A percentile compares a stretch with the other conserved stretches of the same genome.
These are phyloP conservation scores for Thuja plicata DNA, from an alignment of 83 land plant genomes.

Conservation along the genomic window DNA sequence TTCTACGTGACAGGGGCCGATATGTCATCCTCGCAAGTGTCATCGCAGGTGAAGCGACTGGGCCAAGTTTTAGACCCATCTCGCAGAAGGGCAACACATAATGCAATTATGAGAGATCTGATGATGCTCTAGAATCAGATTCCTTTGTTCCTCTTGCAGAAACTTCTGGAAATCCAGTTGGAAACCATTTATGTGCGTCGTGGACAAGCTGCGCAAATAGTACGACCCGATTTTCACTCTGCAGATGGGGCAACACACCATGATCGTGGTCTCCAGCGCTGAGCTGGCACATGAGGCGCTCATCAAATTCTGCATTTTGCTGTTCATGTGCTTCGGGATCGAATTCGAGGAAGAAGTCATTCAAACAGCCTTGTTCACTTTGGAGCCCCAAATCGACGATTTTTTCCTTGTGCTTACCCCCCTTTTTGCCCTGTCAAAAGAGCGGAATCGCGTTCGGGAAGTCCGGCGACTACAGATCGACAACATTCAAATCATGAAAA, in stretches of 20 bases:
- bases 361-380: constrained; percentile 22
- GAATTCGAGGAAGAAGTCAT: constrained; percentile 28
- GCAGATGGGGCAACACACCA: constrained; percentile 58
- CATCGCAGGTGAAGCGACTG: neutral
- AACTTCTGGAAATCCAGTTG: constrained; percentile 14
- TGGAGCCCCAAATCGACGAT: constrained; percentile 51
- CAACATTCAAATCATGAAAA: too few relatives aligned
- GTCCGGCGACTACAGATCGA: constrained; percentile 35
- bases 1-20: neutral
- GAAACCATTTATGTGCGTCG: constrained; percentile 55
- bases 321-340: constrained; percentile 64
- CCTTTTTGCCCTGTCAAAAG: constrained; percentile 28
- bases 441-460: constrained; percentile 24
- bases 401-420: constrained; percentile 46
- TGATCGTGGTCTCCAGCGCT: constrained; percentile 52
- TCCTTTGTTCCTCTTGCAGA: constrained; percentile 18
- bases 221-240: constrained; percentile 70
- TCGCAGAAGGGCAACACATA: constrained; percentile 2
- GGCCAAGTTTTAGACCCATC: neutral
- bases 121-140: constrained; percentile 29
- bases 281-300: constrained; percentile 74
- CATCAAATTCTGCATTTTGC: constrained; percentile 48
- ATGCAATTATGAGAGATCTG: constrained; percentile 18
- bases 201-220: constrained; percentile 38
- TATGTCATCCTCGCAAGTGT: neutral